A percentile compares a stretch with the other conserved stretches of the same genome.
phyloP scores from a whole-genome alignment of 768 basidiomycete genomes.

The Tricholoma terreum region DNA sequence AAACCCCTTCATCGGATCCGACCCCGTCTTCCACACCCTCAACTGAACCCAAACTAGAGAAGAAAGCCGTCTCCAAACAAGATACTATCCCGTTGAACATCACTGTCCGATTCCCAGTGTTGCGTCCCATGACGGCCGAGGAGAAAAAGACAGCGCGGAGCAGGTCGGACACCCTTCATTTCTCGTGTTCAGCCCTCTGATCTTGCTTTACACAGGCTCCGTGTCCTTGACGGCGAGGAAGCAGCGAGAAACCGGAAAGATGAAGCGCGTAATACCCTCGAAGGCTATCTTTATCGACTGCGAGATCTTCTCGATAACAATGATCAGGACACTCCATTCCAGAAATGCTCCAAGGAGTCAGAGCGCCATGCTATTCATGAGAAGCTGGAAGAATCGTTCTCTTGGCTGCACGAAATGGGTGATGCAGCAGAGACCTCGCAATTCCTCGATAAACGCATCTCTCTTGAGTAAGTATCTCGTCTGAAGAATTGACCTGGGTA shows the following conservation, averaged over 20 bases:
- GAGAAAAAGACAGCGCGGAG: constrained; percentile 73
- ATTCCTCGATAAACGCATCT: constrained; percentile 71
- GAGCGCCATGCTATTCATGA: constrained; percentile 69
- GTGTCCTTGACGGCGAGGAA: constrained; percentile 77
- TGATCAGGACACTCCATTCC: constrained; percentile 68
- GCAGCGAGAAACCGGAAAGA: constrained; percentile 72
- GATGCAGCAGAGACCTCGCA: constrained; percentile 78
- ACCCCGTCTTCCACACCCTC: constrained; percentile 30
- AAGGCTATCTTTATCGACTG: constrained; percentile 90
- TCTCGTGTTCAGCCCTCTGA: neutral
- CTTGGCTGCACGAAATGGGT: constrained; percentile 83
- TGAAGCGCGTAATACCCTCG: constrained; percentile 88
- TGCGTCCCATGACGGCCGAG: constrained; percentile 72
- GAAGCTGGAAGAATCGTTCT: constrained; percentile 68
- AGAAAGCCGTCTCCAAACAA: constrained; percentile 41
- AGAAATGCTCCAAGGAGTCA: constrained; percentile 71
- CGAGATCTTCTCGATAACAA: constrained; percentile 77
- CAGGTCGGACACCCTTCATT: constrained; percentile 51
- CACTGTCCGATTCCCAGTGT: constrained; percentile 57
- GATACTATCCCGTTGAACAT: constrained; percentile 70
- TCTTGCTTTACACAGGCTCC: constrained; percentile 49
- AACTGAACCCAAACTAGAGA: constrained; percentile 36
- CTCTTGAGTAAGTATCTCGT: constrained; percentile 66
- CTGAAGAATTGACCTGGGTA: neutral
- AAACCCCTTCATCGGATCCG: constrained; percentile 25